Percentiles rank a stretch among this genome's conserved stretches.
Evolutionary conservation across 208 protist species (phyloP).

Genomic region (Sergeia podlipaevii): DNA sequence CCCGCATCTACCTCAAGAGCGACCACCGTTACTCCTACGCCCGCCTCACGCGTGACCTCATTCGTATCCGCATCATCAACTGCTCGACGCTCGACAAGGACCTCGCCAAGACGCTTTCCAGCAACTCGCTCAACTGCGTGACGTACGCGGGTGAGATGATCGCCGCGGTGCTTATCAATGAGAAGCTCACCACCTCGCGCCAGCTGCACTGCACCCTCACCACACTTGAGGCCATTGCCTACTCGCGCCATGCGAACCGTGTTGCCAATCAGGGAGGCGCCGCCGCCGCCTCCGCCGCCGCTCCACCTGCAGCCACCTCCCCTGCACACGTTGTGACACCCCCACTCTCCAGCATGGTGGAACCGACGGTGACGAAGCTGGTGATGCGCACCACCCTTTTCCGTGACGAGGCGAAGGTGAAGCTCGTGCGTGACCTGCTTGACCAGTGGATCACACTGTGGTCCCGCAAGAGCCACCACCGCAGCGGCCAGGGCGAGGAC

Average conservation of each 20-base stretch:
- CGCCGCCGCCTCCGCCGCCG: constrained; percentile 9
- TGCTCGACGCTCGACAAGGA: constrained; percentile 80
- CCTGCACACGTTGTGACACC: constrained; percentile 41
- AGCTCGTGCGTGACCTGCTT: constrained; percentile 55
- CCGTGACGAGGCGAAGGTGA: constrained; percentile 39
- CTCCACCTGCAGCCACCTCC: constrained; percentile 1
- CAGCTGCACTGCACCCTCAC: constrained; percentile 72
- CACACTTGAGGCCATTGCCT: constrained; percentile 66
- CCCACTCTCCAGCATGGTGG: constrained; percentile 50
- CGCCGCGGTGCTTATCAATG: constrained; percentile 68
- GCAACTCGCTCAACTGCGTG: constrained; percentile 23
- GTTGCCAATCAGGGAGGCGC: too few relatives aligned
- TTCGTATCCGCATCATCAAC: constrained; percentile 89
- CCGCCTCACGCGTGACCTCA: constrained; percentile 66
- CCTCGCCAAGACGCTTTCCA: constrained; percentile 63
- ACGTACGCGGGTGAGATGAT: constrained; percentile 82
- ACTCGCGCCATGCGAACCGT: constrained; percentile 20
- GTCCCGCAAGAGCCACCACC: constrained; percentile 27
- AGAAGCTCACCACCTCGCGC: constrained; percentile 47
- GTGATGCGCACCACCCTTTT: constrained; percentile 39
- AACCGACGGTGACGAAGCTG: constrained; percentile 35
- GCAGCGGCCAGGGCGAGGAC: constrained; percentile 24
- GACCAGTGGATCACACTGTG: constrained; percentile 83
- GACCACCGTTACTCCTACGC: constrained; percentile 55
- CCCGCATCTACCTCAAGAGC: constrained; percentile 64